Conservation (phyloP, 306 rosid species). For the Casuarina glauca region DNA sequence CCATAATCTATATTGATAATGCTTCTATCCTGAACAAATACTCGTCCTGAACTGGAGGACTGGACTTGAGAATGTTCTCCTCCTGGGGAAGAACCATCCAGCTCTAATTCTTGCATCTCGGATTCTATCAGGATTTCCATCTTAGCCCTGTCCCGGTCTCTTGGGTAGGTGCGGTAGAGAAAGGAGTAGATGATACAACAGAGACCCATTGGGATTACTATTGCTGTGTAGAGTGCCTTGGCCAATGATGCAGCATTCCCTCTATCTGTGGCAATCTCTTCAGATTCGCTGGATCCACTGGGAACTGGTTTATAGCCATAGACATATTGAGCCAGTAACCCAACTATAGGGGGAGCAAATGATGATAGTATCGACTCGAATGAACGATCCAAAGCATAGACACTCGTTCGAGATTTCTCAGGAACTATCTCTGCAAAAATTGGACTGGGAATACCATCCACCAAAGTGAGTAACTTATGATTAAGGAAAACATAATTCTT, state of each 20-base stretch:
- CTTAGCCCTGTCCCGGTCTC: slow-evolving; percentile 54
- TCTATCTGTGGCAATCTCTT: slow-evolving; percentile 53
- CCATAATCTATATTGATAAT: slow-evolving; percentile 51
- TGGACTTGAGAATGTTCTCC: slow-evolving; percentile 17
- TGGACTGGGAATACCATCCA: slow-evolving; percentile 59
- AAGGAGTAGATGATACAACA: slow-evolving; percentile 59
- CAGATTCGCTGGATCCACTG: slow-evolving; percentile 45
- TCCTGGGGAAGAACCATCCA: slow-evolving; percentile 26
- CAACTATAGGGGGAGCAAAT: slow-evolving; percentile 89
- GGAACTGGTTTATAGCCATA: slow-evolving; percentile 78
- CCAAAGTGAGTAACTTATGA: neutral
- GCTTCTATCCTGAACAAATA: slow-evolving; percentile 27
- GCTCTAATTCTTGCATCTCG: slow-evolving; percentile 47
- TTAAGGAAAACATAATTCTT: neutral
- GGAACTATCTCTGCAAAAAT: slow-evolving; percentile 99
- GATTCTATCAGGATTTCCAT: slow-evolving; percentile 57
- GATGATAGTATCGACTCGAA: slow-evolving; percentile 85
- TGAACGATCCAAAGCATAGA: slow-evolving; percentile 86
- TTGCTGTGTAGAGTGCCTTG: slow-evolving; percentile 50
- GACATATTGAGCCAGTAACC: slow-evolving; percentile 77
- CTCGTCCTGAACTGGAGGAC: slow-evolving; percentile 38
- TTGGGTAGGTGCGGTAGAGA: slow-evolving; percentile 53
- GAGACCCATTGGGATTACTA: slow-evolving; percentile 59
- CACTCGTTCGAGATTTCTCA: slow-evolving; percentile 79
- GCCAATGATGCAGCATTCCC: slow-evolving; percentile 55